A percentile compares a stretch with the other conserved stretches of the same genome.
Evolutionary conservation across 2,329 filamentous ascomycete genomes (phyloP).

Genomic region (Bipolaris cookei): DNA sequence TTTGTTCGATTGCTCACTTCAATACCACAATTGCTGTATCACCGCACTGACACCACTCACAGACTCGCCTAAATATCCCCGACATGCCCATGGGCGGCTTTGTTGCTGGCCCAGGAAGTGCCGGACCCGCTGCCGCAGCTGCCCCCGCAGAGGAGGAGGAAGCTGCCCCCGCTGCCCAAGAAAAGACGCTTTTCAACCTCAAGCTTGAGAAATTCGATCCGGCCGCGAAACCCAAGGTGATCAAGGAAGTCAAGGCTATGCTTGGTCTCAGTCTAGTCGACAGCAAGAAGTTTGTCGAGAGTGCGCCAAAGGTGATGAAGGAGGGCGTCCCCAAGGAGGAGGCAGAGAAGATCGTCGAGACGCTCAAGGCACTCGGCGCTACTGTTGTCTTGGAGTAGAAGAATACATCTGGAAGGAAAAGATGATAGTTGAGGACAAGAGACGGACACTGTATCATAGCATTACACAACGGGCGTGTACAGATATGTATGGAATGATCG

Average conservation of each 20-base stretch:
- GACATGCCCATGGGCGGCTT: constrained; percentile 96
- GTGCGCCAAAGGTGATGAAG: constrained; percentile 97
- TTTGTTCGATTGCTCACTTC: background rate
- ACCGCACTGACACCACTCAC: constrained; percentile 16
- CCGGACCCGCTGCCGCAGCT: constrained; percentile 64
- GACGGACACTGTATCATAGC: constrained; percentile 43
- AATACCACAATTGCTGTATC: background rate
- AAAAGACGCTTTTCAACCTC: constrained; percentile 96
- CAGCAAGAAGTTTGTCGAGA: constrained; percentile 99
- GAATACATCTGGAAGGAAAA: background rate
- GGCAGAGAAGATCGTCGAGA: constrained; percentile 96
- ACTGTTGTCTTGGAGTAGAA: constrained; percentile 88
- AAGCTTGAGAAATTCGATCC: constrained; percentile 93
- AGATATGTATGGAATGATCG: constrained; percentile 46
- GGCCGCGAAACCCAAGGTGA: constrained; percentile 93
- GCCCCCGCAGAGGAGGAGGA: constrained; percentile 78
- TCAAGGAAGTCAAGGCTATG: constrained; percentile 99
- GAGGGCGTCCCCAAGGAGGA: constrained; percentile 99
- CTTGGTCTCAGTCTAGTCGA: constrained; percentile 95
- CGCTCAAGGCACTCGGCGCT: constrained; percentile 90
- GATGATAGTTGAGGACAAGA: constrained; percentile 6
- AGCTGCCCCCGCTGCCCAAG: constrained; percentile 83
- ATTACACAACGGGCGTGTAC: constrained; percentile 45
- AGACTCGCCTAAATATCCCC: constrained; percentile 96
- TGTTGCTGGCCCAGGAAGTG: constrained; percentile 65